Base-by-base conservation (phyloP, 805 yeast genomes). In the Sugiyamaella mastotermitis region DNA sequence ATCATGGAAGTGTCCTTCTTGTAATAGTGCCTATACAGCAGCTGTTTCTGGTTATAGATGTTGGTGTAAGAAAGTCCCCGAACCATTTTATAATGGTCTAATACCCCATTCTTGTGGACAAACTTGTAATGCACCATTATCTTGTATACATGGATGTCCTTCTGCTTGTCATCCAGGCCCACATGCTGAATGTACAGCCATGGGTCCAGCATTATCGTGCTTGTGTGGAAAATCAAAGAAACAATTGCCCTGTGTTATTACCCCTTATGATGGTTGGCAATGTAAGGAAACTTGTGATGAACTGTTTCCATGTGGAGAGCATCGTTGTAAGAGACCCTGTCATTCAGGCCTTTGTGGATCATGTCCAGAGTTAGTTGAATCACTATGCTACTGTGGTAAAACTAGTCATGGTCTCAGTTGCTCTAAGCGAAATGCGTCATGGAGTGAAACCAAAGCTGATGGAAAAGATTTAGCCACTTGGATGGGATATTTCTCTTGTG, bases 21-120 rank as follows among this genome's bases (percentile, higher is more conserved):
- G 94, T 57, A 85, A 76, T 60, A 74, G 65, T 35, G 64, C 60
- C 36, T 16, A 31, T 16, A 51, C 15, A 4, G 58, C 62, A 51
- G 66, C 72, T 31, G 87, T 84, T 25, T 69, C 60, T 46, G 69
- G 58, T 27, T 80, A 74, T 57, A 74, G 74, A 1, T 87, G 97
- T 55, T 87, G 97, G 97, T 87, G 96, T 66, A 90, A 88, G 1
- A 81, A 83, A 51, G 72, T 71, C 2, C 63, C 74, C 14, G 75
- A 83, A 46, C 96, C 96, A 39, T 45, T 25, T 37, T 45, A 42
- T 37, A 48, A 40, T 62, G 59, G 69, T 1, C 77, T 80, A 50
- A 59, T 68, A 14, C 95, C 96, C 0, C 92, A 87, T 48, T 80
- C 92, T 34, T 88, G 97, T 67, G 95, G 95, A 2, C 87, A 83